Conservation (phyloP, 2,329 filamentous ascomycete species). For the Blastomyces gilchristii region DNA sequence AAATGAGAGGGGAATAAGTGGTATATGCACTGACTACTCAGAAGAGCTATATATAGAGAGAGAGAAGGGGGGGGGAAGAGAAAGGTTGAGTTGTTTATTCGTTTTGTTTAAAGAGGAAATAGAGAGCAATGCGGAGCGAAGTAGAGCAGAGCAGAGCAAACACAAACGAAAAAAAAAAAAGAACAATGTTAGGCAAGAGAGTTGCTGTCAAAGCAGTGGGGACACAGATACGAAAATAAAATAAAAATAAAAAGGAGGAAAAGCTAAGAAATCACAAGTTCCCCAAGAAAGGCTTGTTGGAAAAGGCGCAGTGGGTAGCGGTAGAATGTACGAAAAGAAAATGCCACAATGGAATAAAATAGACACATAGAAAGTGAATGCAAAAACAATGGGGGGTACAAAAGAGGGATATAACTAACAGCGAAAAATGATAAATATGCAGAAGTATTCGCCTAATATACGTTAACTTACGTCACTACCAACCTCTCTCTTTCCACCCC, state of each 20-base stretch:
- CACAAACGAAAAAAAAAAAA: background rate
- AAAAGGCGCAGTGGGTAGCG: background rate
- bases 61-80: background rate
- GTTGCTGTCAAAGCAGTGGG: background rate
- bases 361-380: slow-evolving; percentile 21
- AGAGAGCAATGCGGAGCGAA: background rate
- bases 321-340: background rate
- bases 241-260: background rate
- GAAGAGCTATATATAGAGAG: no score
- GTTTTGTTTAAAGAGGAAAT: background rate
- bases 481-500: background rate
- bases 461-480: background rate
- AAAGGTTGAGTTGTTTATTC: background rate
- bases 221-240: background rate
- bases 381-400: slow-evolving; percentile 20
- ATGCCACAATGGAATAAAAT: background rate
- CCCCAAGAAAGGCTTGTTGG: background rate
- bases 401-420: background rate
- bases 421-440: slow-evolving; percentile 1
- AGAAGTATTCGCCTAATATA: background rate
- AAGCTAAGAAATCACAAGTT: background rate
- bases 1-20: no score
- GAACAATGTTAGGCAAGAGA: background rate
- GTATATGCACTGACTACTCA: no score
- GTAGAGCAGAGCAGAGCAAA: background rate